These are phyloP conservation scores for Nothophoma quercina DNA, from an alignment of 2,329 filamentous ascomycete species.

Conservation along the genomic window DNA sequence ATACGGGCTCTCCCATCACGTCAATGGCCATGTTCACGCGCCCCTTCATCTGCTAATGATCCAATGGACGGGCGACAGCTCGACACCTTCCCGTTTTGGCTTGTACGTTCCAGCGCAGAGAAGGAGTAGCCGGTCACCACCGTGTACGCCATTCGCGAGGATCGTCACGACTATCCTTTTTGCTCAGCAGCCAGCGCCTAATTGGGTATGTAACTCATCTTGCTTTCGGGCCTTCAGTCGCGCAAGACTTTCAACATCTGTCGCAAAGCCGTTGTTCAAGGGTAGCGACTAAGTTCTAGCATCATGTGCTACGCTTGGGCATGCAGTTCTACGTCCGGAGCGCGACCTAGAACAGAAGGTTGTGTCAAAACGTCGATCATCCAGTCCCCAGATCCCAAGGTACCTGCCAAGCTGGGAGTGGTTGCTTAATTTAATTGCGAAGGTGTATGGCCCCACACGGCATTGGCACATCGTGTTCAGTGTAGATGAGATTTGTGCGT, in stretches of 20 bases:
- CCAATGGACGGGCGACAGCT: conserved; percentile 14
- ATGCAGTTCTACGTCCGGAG: conserved; percentile 19
- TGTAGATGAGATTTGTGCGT: conserved; percentile 20
- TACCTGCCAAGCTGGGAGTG: conserved; percentile 46
- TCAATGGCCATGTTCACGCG: conserved; percentile 11
- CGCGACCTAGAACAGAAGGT: conserved; percentile 40
- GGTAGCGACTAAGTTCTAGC: conserved; percentile 9
- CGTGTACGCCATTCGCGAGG: conserved; percentile 11
- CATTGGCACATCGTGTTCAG: conserved; percentile 11
- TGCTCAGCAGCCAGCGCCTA: conserved; percentile 7
- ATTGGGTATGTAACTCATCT: conserved; percentile 1
- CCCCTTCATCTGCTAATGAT: conserved; percentile 10
- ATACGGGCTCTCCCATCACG: conserved; percentile 6
- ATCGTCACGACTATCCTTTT: conserved; percentile 11
- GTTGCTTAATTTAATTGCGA: conserved; percentile 36
- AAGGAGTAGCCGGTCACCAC: conserved; percentile 5
- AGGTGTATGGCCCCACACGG: conserved; percentile 28
- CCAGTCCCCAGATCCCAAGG: conserved; percentile 24
- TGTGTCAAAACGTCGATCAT: conserved; percentile 24
- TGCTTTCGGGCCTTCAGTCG: conserved; percentile 13
- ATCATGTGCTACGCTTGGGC: conserved; percentile 11
- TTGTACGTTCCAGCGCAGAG: conserved; percentile 6
- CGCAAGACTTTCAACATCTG: conserved; percentile 17
- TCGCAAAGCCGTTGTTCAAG: conserved; percentile 15
- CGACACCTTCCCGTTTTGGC: conserved; percentile 13